Evolutionary conservation across 495 filamentous ascomycete species (phyloP).

Genomic region (Penicillium bovifimosum): DNA sequence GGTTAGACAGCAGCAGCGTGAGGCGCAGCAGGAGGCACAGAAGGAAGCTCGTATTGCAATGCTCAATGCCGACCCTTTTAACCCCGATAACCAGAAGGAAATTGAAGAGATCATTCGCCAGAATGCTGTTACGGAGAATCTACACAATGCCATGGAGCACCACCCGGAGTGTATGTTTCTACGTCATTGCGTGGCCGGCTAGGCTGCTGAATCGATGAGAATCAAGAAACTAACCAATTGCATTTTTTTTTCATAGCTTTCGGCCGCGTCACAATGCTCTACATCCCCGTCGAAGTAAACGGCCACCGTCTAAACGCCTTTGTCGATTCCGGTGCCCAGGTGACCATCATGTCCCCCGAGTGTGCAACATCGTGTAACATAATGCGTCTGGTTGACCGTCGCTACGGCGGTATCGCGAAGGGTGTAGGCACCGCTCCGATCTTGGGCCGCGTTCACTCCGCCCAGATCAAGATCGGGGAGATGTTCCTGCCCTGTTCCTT

Average conservation of each 20-base stretch:
- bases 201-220: background rate
- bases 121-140: conserved; percentile 86
- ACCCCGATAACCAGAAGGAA: conserved; percentile 80
- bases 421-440: conserved; percentile 94
- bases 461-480: conserved; percentile 85
- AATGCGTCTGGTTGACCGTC: conserved; percentile 91
- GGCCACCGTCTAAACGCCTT: conserved; percentile 88
- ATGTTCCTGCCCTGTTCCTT: conserved; percentile 89
- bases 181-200: too few relatives aligned
- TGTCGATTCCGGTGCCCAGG: conserved; percentile 95
- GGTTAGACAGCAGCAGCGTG: conserved; percentile 56
- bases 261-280: conserved; percentile 88
- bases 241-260: conserved; percentile 57
- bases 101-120: conserved; percentile 97
- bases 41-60: conserved; percentile 73
- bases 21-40: conserved; percentile 63
- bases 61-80: conserved; percentile 88
- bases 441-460: conserved; percentile 88
- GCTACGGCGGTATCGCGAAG: conserved; percentile 84
- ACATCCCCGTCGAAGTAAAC: conserved; percentile 94
- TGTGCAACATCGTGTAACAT: conserved; percentile 91
- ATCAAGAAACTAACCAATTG: conserved; percentile 14
- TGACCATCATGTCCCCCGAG: conserved; percentile 95
- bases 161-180: conserved; percentile 78
- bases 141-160: conserved; percentile 92